These are phyloP conservation scores for Datura wrightii DNA, from an alignment of 257 asterid species.

Conservation along the genomic window DNA sequence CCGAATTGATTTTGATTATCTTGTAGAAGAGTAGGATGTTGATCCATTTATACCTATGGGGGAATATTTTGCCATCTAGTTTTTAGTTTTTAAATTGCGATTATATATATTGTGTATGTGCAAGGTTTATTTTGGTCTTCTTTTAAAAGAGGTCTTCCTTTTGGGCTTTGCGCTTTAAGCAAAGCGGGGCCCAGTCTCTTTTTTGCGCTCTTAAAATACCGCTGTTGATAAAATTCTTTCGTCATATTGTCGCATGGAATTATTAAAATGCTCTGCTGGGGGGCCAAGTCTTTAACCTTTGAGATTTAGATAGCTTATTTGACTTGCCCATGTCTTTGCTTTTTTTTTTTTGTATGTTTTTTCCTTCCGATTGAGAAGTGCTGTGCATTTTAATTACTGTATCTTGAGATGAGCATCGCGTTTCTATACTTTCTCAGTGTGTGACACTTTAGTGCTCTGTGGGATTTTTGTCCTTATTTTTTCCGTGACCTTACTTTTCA, in stretches of 20 bases:
- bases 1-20: neutral
- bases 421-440: neutral
- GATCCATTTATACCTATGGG: neutral
- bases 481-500: constrained; percentile 40
- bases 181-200: neutral
- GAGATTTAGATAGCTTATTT: neutral
- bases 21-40: neutral
- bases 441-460: neutral
- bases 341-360: neutral
- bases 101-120: neutral
- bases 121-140: neutral
- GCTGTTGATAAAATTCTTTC: neutral
- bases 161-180: neutral
- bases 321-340: neutral
- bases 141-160: neutral
- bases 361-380: constrained; percentile 18
- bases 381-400: neutral
- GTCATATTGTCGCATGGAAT: neutral
- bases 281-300: neutral
- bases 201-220: neutral
- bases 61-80: neutral
- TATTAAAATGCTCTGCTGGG: neutral
- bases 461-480: neutral
- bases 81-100: neutral
- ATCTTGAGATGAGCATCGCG: neutral